A percentile compares a stretch with the other conserved stretches of the same genome.
These are phyloP conservation scores for Auriscalpium vulgare DNA, from an alignment of 768 basidiomycete species.

Conservation along the genomic window DNA sequence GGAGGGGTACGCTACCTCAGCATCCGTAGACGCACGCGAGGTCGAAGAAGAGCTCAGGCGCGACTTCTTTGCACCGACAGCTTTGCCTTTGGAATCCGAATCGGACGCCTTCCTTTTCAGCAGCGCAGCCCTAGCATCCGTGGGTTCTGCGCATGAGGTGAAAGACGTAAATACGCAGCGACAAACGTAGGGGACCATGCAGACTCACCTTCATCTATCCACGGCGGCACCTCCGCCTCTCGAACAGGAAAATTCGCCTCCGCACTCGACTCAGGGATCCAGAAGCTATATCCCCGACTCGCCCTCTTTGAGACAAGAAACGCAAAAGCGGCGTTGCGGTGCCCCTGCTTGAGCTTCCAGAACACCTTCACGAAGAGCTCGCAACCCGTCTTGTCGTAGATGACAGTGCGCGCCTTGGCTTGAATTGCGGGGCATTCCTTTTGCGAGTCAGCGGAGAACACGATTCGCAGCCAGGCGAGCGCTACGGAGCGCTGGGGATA, in stretches of 20 bases:
- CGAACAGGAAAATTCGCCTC: no score
- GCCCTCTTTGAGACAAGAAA: background rate
- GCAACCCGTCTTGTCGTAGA: background rate
- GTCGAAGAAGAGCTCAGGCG: no score
- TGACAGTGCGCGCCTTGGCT: background rate
- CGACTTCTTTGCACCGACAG: no score
- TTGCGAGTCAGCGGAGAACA: background rate
- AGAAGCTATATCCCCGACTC: background rate
- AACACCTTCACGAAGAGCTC: slow-evolving; percentile 20
- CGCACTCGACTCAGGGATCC: background rate
- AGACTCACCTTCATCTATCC: no score
- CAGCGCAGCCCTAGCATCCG: no score
- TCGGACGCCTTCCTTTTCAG: no score
- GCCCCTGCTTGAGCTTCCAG: background rate
- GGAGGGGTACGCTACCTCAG: slow-evolving; percentile 43
- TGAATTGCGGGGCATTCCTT: background rate
- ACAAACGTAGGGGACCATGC: no score
- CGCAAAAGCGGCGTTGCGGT: background rate
- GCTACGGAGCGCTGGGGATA: background rate
- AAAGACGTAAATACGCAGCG: no score
- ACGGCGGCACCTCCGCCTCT: no score
- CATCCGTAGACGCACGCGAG: no score
- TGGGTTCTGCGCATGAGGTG: no score
- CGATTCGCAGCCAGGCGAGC: slow-evolving; percentile 3
- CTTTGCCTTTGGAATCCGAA: no score